These are phyloP conservation scores for Yamadazyma dendronema DNA, from an alignment of 1,139 yeast species.

Conservation along the genomic window DNA sequence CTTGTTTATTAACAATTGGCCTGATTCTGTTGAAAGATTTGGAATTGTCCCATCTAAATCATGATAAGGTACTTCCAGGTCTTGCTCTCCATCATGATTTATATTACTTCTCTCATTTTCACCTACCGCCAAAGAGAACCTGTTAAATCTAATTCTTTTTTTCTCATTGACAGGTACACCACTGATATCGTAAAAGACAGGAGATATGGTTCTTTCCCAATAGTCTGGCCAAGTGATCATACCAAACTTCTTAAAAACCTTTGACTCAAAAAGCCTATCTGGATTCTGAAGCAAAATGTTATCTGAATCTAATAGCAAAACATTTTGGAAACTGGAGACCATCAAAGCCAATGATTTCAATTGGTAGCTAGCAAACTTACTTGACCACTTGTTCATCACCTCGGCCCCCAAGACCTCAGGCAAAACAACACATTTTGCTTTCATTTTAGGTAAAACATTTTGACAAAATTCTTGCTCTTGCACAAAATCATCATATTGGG, in stretches of 20 bases:
- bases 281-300: slow-evolving; percentile 38
- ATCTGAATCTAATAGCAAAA: slow-evolving; percentile 43
- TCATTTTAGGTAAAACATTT: slow-evolving; percentile 21
- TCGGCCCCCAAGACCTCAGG: slow-evolving; percentile 36
- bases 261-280: slow-evolving; percentile 46
- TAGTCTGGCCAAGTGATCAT: slow-evolving; percentile 81
- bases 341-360: slow-evolving; percentile 35
- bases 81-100: slow-evolving; percentile 47
- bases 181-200: slow-evolving; percentile 65
- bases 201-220: slow-evolving; percentile 75
- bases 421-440: slow-evolving; percentile 32
- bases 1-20: slow-evolving; percentile 6
- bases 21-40: slow-evolving; percentile 58
- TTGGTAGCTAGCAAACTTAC: slow-evolving; percentile 33
- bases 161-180: slow-evolving; percentile 35
- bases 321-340: slow-evolving; percentile 42
- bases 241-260: slow-evolving; percentile 55
- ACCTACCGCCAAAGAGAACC: slow-evolving; percentile 10
- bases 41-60: slow-evolving; percentile 53
- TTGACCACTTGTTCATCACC: slow-evolving; percentile 32
- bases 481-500: slow-evolving; percentile 31
- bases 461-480: slow-evolving; percentile 28
- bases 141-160: slow-evolving; percentile 22
- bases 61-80: slow-evolving; percentile 30
- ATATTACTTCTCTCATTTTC: slow-evolving; percentile 7